These are phyloP conservation scores for Pseudocercospora fijiensis DNA, from an alignment of 2,329 filamentous ascomycete species.

Conservation along the genomic window DNA sequence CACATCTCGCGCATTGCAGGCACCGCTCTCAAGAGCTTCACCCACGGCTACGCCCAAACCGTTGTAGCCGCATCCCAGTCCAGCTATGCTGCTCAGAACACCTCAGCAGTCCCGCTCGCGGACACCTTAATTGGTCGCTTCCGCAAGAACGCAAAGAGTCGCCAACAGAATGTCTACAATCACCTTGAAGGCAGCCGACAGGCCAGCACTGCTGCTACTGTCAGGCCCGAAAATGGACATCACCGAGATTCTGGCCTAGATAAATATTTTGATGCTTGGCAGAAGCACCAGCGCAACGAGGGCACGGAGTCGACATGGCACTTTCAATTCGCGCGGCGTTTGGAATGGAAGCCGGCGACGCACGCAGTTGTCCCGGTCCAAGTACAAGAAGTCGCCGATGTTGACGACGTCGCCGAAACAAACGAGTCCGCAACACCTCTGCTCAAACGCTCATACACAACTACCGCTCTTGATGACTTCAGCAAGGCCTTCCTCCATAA, in stretches of 20 bases:
- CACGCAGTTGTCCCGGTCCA: slow-evolving; percentile 40
- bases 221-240: slow-evolving; percentile 33
- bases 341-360: slow-evolving; percentile 74
- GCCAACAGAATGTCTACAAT: slow-evolving; percentile 33
- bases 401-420: slow-evolving; percentile 42
- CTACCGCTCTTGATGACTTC: slow-evolving; percentile 60
- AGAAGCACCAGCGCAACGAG: slow-evolving; percentile 69
- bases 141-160: slow-evolving; percentile 40
- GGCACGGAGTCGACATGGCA: slow-evolving; percentile 75
- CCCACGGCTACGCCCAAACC: slow-evolving; percentile 96
- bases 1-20: slow-evolving; percentile 87
- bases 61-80: slow-evolving; percentile 93
- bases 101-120: slow-evolving; percentile 55
- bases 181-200: slow-evolving; percentile 39
- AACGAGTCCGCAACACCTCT: slow-evolving; percentile 31
- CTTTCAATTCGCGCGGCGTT: slow-evolving; percentile 81
- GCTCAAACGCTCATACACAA: slow-evolving; percentile 53
- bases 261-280: slow-evolving; percentile 88
- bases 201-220: slow-evolving; percentile 36
- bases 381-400: slow-evolving; percentile 39
- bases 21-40: slow-evolving; percentile 71
- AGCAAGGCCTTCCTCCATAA: slow-evolving; percentile 53
- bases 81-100: slow-evolving; percentile 67
- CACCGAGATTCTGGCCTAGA: slow-evolving; percentile 62
- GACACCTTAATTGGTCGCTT: slow-evolving; percentile 52